Evolutionary conservation across 345 rosid genomes (phyloP), one percentile per base, ranked within the genome.

Genomic region (Populus davidiana): DNA sequence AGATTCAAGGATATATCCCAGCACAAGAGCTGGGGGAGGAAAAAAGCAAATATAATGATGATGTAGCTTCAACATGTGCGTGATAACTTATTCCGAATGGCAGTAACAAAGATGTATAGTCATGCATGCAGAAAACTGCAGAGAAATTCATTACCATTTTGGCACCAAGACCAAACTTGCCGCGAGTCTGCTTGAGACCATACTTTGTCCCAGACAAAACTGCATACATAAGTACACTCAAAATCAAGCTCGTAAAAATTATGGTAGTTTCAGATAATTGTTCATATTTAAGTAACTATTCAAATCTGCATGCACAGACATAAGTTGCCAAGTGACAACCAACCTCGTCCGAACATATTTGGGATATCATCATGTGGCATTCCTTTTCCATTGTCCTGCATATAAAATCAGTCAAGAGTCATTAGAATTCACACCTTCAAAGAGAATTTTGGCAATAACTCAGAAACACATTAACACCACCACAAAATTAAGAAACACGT

Each of bases 361-460:
- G 99, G 99, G 82, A 95, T 95, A 84, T 95, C 99, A 88, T 95
- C 98, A 85, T 95, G 96, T n/a, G 99, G 93, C 98, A 95, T 95
- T 80, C 99, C 99, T 90, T 76, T 91, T 82, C 99, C 99, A 81
- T 95, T 95, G 84, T 95, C 99, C 99, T 95, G 75, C 79, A 89
- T 66, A 41, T 66, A 74, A 80, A 84, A 76, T 61, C 39, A 84
- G 50, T 36, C 52, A 23, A 13, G 52, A 72, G 69, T 50, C 35
- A 66, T 77, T 21, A 65, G 70, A 65, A 56, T 44, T 68, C 18
- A 52, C 35, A 67, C 18, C 43, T 38, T 77, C 21, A 39, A 59
- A 67, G 54, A 70, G 63, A n/a, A 8, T 6, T 64, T 33, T 67
- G 31, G 36, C n/a, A 47, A 16, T 36, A 16, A 20, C 47, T 66